These are phyloP conservation scores for Podila clonocystis DNA, from an alignment of 192 early-diverging fungal genomes.

Conservation along the genomic window DNA sequence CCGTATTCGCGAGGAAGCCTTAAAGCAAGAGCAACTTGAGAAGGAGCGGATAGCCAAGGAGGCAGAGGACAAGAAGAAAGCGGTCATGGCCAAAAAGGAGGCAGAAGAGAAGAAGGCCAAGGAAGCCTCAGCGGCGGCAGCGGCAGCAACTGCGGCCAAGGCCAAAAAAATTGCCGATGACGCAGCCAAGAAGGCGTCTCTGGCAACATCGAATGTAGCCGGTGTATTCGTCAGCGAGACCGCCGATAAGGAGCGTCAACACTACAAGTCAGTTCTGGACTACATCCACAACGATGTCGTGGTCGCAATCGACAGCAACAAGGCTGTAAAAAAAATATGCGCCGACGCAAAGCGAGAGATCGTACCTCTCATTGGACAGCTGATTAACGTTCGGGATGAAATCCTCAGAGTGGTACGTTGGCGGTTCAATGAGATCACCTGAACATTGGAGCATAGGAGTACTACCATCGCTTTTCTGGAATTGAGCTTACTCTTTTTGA, in stretches of 20 bases:
- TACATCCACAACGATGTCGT: conserved; percentile 51
- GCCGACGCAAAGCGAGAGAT: conserved; percentile 40
- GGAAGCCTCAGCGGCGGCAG: conserved; percentile 10
- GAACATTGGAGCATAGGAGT: no score
- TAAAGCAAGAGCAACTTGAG: conserved; percentile 8
- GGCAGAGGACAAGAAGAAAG: conserved; percentile 32
- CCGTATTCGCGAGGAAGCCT: conserved; percentile 24
- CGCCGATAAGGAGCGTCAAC: conserved; percentile 34
- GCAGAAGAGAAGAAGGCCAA: conserved; percentile 25
- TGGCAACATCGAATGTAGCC: background rate
- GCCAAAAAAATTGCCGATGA: conserved; percentile 24
- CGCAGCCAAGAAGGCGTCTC: conserved; percentile 9
- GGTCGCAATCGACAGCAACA: conserved; percentile 46
- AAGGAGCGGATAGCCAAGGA: conserved; percentile 39
- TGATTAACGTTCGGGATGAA: conserved; percentile 49
- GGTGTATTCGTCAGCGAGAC: conserved; percentile 17
- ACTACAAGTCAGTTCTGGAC: conserved; percentile 36
- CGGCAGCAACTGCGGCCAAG: conserved; percentile 27
- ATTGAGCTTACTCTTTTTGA: background rate
- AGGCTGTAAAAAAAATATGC: conserved; percentile 26
- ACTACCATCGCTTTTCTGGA: background rate
- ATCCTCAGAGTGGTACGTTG: conserved; percentile 57
- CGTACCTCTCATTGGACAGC: conserved; percentile 55
- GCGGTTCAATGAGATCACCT: no score
- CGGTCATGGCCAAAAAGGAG: conserved; percentile 12